These are phyloP conservation scores for Casuarina cunninghamiana DNA, from an alignment of 306 rosid species.

Conservation along the genomic window DNA sequence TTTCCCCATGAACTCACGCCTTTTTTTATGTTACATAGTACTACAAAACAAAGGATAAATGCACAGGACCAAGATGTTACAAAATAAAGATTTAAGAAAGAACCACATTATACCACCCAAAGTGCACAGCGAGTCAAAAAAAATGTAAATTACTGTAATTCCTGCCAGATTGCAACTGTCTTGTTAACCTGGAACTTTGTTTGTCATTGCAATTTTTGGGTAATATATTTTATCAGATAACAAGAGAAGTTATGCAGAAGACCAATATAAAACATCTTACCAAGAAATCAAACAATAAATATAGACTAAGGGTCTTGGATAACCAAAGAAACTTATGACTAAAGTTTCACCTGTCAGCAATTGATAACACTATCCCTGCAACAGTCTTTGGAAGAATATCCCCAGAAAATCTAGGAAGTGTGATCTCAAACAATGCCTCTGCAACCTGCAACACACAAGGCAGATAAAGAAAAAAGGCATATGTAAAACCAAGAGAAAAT, in stretches of 20 bases:
- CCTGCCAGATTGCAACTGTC: too few species aligned
- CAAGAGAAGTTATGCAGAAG: too few species aligned
- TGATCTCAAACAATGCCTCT: slow-evolving; percentile 84
- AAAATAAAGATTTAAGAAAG: not conserved
- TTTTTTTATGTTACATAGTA: not conserved
- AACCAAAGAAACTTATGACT: slow-evolving; percentile 21
- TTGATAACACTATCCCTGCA: slow-evolving; percentile 76
- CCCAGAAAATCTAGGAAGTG: slow-evolving; percentile 94
- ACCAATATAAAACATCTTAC: too few species aligned
- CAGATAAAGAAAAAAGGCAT: slow-evolving; percentile 21
- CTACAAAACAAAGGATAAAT: not conserved
- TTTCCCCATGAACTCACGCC: too few species aligned
- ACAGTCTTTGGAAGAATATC: slow-evolving; percentile 76
- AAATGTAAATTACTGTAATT: too few species aligned
- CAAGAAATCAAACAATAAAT: not conserved
- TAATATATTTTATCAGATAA: too few species aligned
- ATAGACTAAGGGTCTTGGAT: not conserved
- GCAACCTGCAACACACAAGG: slow-evolving; percentile 56
- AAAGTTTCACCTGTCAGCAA: slow-evolving; percentile 75
- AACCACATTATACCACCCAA: not conserved
- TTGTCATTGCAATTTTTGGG: too few species aligned
- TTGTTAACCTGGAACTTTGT: too few species aligned
- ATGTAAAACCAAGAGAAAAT: slow-evolving; percentile 13
- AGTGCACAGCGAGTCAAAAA: not conserved
- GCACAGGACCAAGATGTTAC: not conserved